Evolutionary conservation across 2,329 filamentous ascomycete genomes (phyloP), one percentile per base, ranked within the genome.

Genomic region (Ceratocystis huliohia): DNA sequence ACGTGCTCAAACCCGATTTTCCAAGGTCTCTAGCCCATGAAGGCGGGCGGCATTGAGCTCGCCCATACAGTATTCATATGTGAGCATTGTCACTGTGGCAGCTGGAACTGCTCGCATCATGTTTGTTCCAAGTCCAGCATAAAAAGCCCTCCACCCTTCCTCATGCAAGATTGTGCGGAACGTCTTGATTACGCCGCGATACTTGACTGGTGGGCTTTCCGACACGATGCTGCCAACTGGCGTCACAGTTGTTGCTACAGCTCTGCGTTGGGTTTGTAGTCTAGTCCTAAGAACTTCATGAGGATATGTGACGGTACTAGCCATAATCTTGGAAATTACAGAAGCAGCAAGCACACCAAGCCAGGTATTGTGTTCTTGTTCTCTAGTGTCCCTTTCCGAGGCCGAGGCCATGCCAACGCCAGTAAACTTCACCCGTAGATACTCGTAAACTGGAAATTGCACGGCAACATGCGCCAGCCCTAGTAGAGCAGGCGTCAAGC

Each of bases 371-470:
- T 61, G 37, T 48, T 63, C 56, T 37, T 64, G 67, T 5, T 64
- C 64, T 15, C 41, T 48, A 5, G 84, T 70, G 63, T 75, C 72
- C 13, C 72, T 77, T 4, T 74, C 73, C 1, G 82, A 81, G 68
- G 84, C 82, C 69, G 87, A 84, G 53, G 93, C 94, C 84, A 96
- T 96, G 65, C 88, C 87, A 68, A 89, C 82, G 1, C 94, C 94
- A 0, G 93, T 97, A 72, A 99, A 96, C 68, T 83, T 85, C 72
- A 85, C 89, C 77, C 96, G 96, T 73, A 99, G 82, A 73, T 85
- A 96, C 75, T 99, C 94, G 73, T 99, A 99, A 0, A 94, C 84
- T 0, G 94, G 94, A 71, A 99, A 97, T 74, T 99, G 94, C 22
- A 99, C 94, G 22, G 94, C 94, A 48, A 99, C 94, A 73, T 99